Evolutionary conservation across 225 moss, liverwort and hornwort species (phyloP).

Genomic region (Straminergon stramineum): DNA sequence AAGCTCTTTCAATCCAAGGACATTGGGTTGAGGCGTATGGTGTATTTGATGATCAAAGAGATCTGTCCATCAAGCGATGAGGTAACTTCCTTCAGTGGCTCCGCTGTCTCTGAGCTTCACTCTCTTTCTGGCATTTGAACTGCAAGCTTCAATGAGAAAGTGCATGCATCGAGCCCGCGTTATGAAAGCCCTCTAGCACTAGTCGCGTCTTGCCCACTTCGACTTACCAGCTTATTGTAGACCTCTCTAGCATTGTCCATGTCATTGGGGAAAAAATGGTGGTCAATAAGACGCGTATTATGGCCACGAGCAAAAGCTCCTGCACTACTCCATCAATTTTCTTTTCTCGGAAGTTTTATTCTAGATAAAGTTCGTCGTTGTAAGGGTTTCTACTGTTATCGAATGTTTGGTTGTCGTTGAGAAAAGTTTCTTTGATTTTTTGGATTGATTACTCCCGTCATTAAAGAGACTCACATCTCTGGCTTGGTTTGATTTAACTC

Average conservation of each 20-base stretch:
- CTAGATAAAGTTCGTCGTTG: not conserved
- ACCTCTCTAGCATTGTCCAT: not conserved
- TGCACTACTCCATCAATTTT: not conserved
- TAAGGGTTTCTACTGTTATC: not conserved
- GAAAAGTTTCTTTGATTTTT: not conserved
- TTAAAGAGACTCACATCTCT: not conserved
- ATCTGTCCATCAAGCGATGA: constrained; percentile 81
- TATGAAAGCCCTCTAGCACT: not conserved
- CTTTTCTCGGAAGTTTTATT: not conserved
- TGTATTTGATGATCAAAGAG: constrained; percentile 82
- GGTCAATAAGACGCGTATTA: not conserved
- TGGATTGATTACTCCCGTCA: not conserved
- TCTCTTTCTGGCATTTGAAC: not conserved
- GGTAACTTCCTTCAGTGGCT: constrained; percentile 3
- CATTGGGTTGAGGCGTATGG: constrained; percentile 77
- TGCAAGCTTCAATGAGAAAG: not conserved
- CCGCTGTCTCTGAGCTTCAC: not conserved
- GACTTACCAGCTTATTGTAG: not conserved
- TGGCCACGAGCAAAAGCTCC: not conserved
- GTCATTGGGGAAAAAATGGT: not conserved
- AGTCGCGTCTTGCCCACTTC: not conserved
- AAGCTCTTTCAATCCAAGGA: constrained; percentile 89
- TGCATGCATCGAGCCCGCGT: not conserved
- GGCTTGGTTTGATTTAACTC: not conserved
- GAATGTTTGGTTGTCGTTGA: not conserved